Percentiles rank a stretch among this genome's conserved stretches.
These are phyloP conservation scores for Bruguiera hainesii DNA, from an alignment of 441 rosid genomes.

Conservation along the genomic window DNA sequence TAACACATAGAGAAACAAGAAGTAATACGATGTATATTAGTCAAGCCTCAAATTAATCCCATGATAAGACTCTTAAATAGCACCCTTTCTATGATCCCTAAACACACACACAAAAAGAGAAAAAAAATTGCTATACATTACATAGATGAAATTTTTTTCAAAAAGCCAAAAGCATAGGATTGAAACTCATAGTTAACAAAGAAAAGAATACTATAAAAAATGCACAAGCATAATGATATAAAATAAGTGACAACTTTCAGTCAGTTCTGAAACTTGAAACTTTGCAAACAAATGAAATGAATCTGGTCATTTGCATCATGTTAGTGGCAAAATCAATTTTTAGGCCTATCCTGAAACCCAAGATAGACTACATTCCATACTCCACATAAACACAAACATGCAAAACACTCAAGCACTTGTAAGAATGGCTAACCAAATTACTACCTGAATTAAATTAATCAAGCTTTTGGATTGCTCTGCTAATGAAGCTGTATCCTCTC, in stretches of 20 bases:
- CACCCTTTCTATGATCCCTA: no score
- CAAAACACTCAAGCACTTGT: constrained; percentile 2
- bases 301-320: neutral
- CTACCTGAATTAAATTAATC: constrained; percentile 42
- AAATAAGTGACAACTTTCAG: neutral
- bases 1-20: constrained; percentile 4
- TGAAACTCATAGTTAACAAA: neutral
- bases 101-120: no score
- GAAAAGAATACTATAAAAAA: neutral
- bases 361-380: neutral
- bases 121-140: no score
- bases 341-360: neutral
- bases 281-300: neutral
- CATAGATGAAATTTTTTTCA: no score
- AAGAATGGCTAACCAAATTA: neutral
- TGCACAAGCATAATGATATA: neutral
- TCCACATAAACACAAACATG: neutral
- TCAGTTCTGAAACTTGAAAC: constrained; percentile 6
- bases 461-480: constrained; percentile 24
- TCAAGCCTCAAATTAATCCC: no score
- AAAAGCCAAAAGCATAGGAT: neutral
- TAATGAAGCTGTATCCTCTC: constrained; percentile 20
- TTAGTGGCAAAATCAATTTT: neutral
- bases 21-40: neutral
- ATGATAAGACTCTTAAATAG: no score